A percentile compares a stretch with the other conserved stretches of the same genome.
phyloP scores from a whole-genome alignment of 257 asterid species.

The Verbena officinalis region DNA sequence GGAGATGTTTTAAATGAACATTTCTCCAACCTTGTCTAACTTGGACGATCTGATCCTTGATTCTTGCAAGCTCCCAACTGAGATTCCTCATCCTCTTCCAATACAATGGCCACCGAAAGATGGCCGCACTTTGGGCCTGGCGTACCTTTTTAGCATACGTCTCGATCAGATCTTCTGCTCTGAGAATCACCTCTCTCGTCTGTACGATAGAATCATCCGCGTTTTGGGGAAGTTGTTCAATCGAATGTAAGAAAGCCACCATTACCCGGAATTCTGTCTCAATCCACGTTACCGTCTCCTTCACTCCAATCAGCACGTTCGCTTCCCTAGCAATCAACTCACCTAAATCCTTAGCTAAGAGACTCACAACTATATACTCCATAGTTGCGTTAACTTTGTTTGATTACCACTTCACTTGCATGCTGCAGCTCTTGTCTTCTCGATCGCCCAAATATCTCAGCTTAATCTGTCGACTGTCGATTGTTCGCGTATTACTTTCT shows the following conservation, averaged over 20 bases:
- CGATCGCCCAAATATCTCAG: no score
- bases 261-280: background rate
- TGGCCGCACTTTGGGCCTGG: background rate
- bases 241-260: background rate
- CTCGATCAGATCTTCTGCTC: slow-evolving; percentile 6
- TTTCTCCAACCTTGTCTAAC: slow-evolving; percentile 4
- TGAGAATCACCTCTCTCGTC: background rate
- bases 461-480: no score
- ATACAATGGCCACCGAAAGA: background rate
- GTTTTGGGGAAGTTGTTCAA: background rate
- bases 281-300: background rate
- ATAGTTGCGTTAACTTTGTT: no score
- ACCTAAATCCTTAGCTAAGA: no score
- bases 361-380: no score
- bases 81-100: background rate
- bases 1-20: background rate
- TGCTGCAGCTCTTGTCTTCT: no score
- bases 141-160: background rate
- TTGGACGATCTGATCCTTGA: background rate
- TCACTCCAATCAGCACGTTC: background rate
- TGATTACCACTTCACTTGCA: no score
- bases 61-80: background rate
- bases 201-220: background rate
- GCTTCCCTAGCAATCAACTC: no score
- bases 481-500: no score